Percentiles rank a stretch among this genome's conserved stretches.
Evolutionary conservation across 2,329 filamentous ascomycete genomes (phyloP).

Genomic region (Conoideocrella luteorostrata): DNA sequence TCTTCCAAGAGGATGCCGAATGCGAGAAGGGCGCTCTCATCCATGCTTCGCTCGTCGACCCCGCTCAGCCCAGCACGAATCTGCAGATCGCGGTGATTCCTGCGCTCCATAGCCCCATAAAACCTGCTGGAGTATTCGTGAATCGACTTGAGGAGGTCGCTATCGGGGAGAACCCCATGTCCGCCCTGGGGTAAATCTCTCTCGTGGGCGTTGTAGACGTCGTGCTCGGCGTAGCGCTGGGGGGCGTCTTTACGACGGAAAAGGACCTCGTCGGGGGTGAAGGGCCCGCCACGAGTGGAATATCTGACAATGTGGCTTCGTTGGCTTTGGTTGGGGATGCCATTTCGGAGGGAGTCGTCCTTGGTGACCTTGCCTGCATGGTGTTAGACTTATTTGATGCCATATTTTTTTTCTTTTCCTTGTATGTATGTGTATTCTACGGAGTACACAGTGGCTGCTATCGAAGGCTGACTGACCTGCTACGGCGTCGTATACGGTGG

Average conservation of each 20-base stretch:
- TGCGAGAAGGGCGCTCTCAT: constrained; percentile 71
- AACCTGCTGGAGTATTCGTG: constrained; percentile 63
- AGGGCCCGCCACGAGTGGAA: constrained; percentile 21
- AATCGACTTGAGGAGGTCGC: constrained; percentile 61
- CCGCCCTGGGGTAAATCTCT: constrained; percentile 42
- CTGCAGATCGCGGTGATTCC: constrained; percentile 7
- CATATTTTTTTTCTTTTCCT: not conserved
- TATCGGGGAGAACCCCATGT: constrained; percentile 52
- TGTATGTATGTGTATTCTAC: not conserved
- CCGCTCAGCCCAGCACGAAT: constrained; percentile 16
- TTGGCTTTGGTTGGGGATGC: constrained; percentile 4
- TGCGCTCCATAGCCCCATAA: constrained; percentile 42
- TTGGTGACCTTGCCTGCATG: constrained; percentile 25
- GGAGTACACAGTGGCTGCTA: not conserved
- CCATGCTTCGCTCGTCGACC: constrained; percentile 57
- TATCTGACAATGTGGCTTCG: too few species aligned
- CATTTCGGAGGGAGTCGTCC: constrained; percentile 14
- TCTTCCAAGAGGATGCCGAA: constrained; percentile 73
- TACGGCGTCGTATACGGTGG: constrained; percentile 66
- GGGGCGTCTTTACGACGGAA: constrained; percentile 61
- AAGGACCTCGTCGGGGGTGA: constrained; percentile 65
- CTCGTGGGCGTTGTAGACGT: constrained; percentile 63
- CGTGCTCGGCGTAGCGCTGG: constrained; percentile 60
- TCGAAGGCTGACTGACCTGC: constrained; percentile 46
- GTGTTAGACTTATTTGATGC: constrained; percentile 17